Base-by-base conservation (phyloP, 2,329 filamentous ascomycete genomes). In the Neoscytalidium dimidiatum region DNA sequence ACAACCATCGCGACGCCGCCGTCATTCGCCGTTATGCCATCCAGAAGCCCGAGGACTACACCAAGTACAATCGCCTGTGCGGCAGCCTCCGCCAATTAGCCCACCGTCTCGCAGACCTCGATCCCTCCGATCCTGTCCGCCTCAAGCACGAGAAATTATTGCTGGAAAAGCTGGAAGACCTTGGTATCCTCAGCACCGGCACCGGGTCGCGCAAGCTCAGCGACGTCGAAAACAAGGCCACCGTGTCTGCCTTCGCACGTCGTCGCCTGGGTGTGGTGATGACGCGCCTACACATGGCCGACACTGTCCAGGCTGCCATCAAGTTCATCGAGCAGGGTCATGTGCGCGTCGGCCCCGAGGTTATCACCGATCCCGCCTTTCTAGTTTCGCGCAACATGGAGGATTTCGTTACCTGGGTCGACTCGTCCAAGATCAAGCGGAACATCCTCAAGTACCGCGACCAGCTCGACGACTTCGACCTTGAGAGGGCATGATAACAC, bases 391-490 rank as follows among this genome's bases (percentile, higher is more conserved):
- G 80, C 69, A 91, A 88, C 67, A 92, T 96, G 85, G 94, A 98
- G 80, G 94, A 98, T 80, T 97, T 96, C 76, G 91, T 98, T 19
- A 97, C 94, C 0, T 98, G 94, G 94, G 90, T 94, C 9, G 92
- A 96, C 72, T 92, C 92, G 66, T 96, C 92, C 79, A 97, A 97
- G 90, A 94, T 98, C 78, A 97, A 96, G 90, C 87, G 91, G 75
- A 95, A 93, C 75, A 96, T 97, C 69, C 89, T 97, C 87, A 92
- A 92, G 80, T 98, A 97, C 77, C 88, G 92, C 71, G 93, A 97
- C 79, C 92, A 96, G 83, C 80, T 97, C 79, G 94, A 98, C 80
- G 94, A 98, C 80, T 98, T 96, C 74, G 94, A 98, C 81, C 81
- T 97, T 9, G 64, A 64, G 11, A 61, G 41, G 35, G 64, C 58